Evolutionary conservation across 805 yeast species (phyloP).

Genomic region (Ogataea dorogensis): DNA sequence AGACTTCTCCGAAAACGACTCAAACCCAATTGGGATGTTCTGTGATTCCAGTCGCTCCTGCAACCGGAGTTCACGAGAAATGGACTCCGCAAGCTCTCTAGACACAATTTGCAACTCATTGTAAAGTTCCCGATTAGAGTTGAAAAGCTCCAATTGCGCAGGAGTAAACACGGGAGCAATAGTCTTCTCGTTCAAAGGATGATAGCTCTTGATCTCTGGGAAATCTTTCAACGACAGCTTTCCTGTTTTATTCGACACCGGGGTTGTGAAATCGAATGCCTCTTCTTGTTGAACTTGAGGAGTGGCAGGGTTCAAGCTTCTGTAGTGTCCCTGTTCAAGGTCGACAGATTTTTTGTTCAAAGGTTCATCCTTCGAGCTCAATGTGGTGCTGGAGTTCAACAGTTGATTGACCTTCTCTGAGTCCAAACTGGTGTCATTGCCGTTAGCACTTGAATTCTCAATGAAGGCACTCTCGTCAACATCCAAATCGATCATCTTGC

Average conservation of each 20-base stretch:
- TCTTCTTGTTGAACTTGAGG: slow-evolving; percentile 4
- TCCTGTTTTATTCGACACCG: slow-evolving; percentile 11
- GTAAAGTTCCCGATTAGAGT: slow-evolving; percentile 55
- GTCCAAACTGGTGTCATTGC: slow-evolving; percentile 6
- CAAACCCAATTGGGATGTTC: slow-evolving; percentile 24
- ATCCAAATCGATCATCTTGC: slow-evolving; percentile 20
- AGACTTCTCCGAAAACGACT: slow-evolving; percentile 38
- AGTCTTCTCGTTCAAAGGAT: not conserved
- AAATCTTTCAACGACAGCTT: slow-evolving; percentile 4
- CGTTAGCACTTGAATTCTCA: slow-evolving; percentile 3
- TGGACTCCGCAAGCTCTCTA: slow-evolving; percentile 69
- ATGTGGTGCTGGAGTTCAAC: slow-evolving; percentile 8
- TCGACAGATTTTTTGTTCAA: not conserved
- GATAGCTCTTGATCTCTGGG: slow-evolving; percentile 5
- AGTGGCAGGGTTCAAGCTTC: not conserved
- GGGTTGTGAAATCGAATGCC: slow-evolving; percentile 13
- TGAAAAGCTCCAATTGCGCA: slow-evolving; percentile 62
- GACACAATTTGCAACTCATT: slow-evolving; percentile 68
- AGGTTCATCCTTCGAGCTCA: slow-evolving; percentile 3
- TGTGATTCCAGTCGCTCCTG: slow-evolving; percentile 41
- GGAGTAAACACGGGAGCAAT: slow-evolving; percentile 39
- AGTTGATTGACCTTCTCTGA: slow-evolving; percentile 4
- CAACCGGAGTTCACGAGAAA: slow-evolving; percentile 62
- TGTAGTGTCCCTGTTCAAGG: not conserved
- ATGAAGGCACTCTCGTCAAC: slow-evolving; percentile 7